phyloP scores from a whole-genome alignment of 768 basidiomycete genomes.

The Porpolomopsis calyptriformis region DNA sequence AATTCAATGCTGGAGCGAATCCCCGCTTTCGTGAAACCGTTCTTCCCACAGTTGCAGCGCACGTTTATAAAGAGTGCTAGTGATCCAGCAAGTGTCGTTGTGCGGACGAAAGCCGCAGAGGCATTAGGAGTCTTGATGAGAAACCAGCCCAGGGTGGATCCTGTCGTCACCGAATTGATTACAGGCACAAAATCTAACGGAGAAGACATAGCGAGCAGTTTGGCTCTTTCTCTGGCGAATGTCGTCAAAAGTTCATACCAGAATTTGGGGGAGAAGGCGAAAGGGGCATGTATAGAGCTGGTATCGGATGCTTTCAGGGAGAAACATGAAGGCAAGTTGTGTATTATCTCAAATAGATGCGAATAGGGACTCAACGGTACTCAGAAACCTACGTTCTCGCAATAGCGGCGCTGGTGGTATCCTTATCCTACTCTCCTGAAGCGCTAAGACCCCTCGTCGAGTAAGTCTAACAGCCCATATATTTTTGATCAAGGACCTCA shows the following conservation, averaged over 20 bases:
- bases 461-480: slow-evolving; percentile 31
- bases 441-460: slow-evolving; percentile 55
- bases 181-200: slow-evolving; percentile 46
- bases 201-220: slow-evolving; percentile 64
- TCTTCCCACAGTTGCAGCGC: slow-evolving; percentile 95
- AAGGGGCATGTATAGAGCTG: slow-evolving; percentile 64
- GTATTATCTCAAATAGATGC: slow-evolving; percentile 8
- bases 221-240: slow-evolving; percentile 64
- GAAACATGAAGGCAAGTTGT: slow-evolving; percentile 46
- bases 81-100: slow-evolving; percentile 66
- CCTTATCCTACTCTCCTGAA: slow-evolving; percentile 53
- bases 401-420: slow-evolving; percentile 49
- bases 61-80: slow-evolving; percentile 91
- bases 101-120: slow-evolving; percentile 72
- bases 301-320: slow-evolving; percentile 72
- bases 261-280: slow-evolving; percentile 69
- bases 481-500: background rate
- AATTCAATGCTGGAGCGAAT: slow-evolving; percentile 78
- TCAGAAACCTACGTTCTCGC: slow-evolving; percentile 64
- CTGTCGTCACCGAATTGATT: slow-evolving; percentile 84
- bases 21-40: slow-evolving; percentile 85
- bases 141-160: slow-evolving; percentile 83
- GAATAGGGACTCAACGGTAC: background rate
- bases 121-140: slow-evolving; percentile 87
- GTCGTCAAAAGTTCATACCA: slow-evolving; percentile 61